Evolutionary conservation across 371 early-diverging fungal genomes (phyloP).

Genomic region (Sanchytrium tribonematis): DNA sequence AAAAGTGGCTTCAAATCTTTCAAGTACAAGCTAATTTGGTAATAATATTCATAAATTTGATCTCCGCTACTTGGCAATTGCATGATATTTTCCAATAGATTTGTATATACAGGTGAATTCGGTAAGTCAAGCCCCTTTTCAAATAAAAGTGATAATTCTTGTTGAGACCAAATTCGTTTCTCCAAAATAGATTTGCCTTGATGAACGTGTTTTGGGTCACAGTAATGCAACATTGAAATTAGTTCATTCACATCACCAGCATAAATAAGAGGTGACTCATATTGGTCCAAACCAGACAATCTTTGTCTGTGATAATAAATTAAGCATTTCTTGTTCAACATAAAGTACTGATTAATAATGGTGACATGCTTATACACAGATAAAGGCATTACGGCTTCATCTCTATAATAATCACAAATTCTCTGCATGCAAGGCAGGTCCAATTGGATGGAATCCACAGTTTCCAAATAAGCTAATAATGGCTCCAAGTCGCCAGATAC

Average conservation of each 20-base stretch:
- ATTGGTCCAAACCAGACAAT: not conserved
- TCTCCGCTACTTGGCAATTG: not conserved
- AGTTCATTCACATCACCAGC: not conserved
- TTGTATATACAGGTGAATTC: not conserved
- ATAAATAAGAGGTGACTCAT: not conserved
- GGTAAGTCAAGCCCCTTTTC: not conserved
- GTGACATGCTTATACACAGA: not conserved
- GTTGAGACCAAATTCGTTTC: not conserved
- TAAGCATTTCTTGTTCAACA: not conserved
- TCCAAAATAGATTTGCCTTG: not conserved
- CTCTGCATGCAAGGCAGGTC: not conserved
- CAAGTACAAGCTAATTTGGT: not conserved
- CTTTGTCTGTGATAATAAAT: not conserved
- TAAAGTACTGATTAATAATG: not conserved
- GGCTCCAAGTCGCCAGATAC: not conserved
- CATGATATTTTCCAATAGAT: not conserved
- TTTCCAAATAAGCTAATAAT: not conserved
- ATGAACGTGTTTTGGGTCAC: not conserved
- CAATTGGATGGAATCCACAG: not conserved
- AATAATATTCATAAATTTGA: not conserved
- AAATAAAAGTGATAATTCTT: not conserved
- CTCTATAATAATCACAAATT: not conserved
- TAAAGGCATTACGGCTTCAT: not conserved
- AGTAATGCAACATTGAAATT: not conserved
- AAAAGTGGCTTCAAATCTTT: not conserved